Evolutionary conservation across 306 rosid genomes (phyloP), one percentile per base, ranked within the genome.

Genomic region (Sindora glabra): DNA sequence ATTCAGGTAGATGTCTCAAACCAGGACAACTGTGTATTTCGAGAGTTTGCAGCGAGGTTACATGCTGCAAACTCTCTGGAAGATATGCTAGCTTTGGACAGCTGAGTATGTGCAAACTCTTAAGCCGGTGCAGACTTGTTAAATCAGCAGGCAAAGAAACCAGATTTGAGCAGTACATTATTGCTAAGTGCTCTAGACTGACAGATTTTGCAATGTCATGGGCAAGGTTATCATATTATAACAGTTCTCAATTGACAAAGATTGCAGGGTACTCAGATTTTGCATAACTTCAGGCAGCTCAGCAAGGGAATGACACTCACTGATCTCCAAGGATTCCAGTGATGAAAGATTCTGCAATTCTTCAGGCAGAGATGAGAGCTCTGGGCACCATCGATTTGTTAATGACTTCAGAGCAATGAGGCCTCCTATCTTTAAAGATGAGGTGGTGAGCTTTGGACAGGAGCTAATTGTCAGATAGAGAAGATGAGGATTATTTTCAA

Each of bases 241-340:
- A 18, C 65, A 73, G 17, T 66, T 73, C 62, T 73, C 69, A 51
- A 66, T 30, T 9, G 78, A 73, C 9, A 73, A 59, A 12, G 73
- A 50, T 22, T 51, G 23, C 13, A 73, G 64, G 2, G 52, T 38
- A 42, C 18, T 54, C 57, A 73, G 6, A 16, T 57, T 56, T 34
- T 29, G 10, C 8, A 73, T 52, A 18, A 40, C 25, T 4, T 66
- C 78, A 0, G 69, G 73, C 40, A 59, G 27, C 44, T 53, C 30
- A 39, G 1, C 29, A 19, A 73, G 32, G 14, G 14, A 26, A 56
- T 55, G 54, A 57, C 78, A 73, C 42, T 73, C 65, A 19, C 21
- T 22, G 9, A 66, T 73, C 6, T 59, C 73, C 47, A 66, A 46
- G 23, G 67, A 52, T 42, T 59, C 72, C 37, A 73, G 40, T 3